phyloP scores from a whole-genome alignment of 1,139 yeast species.

The Pichia sp. region DNA sequence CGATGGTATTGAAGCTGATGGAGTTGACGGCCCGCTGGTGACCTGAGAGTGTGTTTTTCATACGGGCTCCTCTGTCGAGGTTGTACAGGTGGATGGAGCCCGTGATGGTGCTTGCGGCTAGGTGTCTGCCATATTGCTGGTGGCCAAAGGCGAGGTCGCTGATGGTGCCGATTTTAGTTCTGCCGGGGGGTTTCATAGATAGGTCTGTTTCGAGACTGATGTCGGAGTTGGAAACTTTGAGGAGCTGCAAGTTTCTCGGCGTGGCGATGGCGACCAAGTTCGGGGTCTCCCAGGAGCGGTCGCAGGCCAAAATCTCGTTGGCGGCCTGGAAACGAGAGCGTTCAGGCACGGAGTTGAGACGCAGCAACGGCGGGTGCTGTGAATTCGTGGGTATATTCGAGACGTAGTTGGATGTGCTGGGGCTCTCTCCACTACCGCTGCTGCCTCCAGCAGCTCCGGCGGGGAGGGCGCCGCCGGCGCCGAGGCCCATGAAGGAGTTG shows the following conservation, averaged over 20 bases:
- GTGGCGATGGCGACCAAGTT: conserved; percentile 57
- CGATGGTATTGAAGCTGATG: conserved; percentile 60
- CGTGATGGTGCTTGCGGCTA: conserved; percentile 49
- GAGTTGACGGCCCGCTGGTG: conserved; percentile 82
- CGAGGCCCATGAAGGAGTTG: conserved; percentile 6
- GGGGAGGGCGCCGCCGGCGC: neutral
- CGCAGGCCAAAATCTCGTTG: conserved; percentile 37
- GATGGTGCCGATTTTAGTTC: conserved; percentile 44
- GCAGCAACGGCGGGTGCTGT: neutral
- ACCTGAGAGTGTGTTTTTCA: conserved; percentile 52
- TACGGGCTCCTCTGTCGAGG: conserved; percentile 39
- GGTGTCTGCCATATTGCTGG: conserved; percentile 37
- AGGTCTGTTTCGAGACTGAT: conserved; percentile 35
- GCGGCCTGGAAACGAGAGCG: conserved; percentile 28
- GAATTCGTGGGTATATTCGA: neutral
- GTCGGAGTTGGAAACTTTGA: conserved; percentile 40
- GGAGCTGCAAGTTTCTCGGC: conserved; percentile 49
- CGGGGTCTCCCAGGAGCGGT: conserved; percentile 37
- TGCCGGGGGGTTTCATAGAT: conserved; percentile 29
- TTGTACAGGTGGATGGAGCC: conserved; percentile 49
- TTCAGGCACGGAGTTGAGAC: conserved; percentile 11
- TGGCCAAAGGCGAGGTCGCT: conserved; percentile 47
- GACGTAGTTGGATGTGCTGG: neutral
- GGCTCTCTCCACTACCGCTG: conserved; percentile 6
- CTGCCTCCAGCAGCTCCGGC: neutral